Percentiles rank a stretch among this genome's conserved stretches.
These are phyloP conservation scores for Silene coronaria DNA, from an alignment of 179 eudicot genomes.

Conservation along the genomic window DNA sequence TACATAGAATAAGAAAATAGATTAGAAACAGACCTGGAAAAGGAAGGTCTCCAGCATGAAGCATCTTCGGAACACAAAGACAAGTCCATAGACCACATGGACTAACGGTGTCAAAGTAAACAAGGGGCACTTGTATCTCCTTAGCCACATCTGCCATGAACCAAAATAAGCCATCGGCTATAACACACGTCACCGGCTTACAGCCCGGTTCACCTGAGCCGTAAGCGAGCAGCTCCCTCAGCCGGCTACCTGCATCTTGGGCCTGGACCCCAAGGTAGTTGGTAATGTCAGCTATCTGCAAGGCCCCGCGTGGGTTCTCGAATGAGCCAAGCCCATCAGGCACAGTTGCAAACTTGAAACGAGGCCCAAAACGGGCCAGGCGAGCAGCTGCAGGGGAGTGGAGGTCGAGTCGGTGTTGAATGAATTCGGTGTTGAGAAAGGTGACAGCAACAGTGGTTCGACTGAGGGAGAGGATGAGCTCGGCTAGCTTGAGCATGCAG, in stretches of 20 bases:
- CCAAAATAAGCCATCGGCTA: slow-evolving; percentile 36
- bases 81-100: slow-evolving; percentile 37
- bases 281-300: slow-evolving; percentile 21
- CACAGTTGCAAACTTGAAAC: slow-evolving; percentile 27
- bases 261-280: slow-evolving; percentile 19
- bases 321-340: slow-evolving; percentile 33
- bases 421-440: slow-evolving; percentile 32
- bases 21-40: slow-evolving; percentile 28
- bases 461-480: slow-evolving; percentile 29
- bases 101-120: slow-evolving; percentile 39
- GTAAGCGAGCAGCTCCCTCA: slow-evolving; percentile 25
- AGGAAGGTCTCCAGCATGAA: slow-evolving; percentile 37
- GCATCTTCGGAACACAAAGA: slow-evolving; percentile 31
- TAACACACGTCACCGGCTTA: slow-evolving; percentile 32
- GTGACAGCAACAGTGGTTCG: slow-evolving; percentile 24
- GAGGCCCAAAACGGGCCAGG: slow-evolving; percentile 7
- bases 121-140: slow-evolving; percentile 30
- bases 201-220: slow-evolving; percentile 12
- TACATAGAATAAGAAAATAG: neutral
- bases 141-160: slow-evolving; percentile 36
- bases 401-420: slow-evolving; percentile 28
- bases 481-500: slow-evolving; percentile 44
- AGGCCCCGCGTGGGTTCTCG: slow-evolving; percentile 27
- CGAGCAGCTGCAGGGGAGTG: slow-evolving; percentile 19
- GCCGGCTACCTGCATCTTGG: neutral